These are phyloP conservation scores for Yueomyces sp. DNA, from an alignment of 1,139 yeast genomes.

Conservation along the genomic window DNA sequence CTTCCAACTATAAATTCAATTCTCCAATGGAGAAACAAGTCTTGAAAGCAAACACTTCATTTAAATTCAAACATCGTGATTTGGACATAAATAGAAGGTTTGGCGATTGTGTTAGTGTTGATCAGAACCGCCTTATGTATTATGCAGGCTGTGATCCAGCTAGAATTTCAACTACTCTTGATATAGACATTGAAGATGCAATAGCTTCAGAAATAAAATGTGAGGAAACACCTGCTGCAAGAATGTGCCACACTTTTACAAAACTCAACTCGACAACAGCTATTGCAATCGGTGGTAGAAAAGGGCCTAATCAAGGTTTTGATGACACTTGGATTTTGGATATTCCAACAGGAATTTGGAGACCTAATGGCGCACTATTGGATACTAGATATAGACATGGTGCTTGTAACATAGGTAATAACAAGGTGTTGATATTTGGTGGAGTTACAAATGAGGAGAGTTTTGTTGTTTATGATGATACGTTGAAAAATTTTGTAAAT, in stretches of 20 bases:
- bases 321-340: slow-evolving; percentile 30
- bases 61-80: slow-evolving; percentile 2
- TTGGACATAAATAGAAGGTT: slow-evolving; percentile 32
- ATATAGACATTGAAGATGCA: slow-evolving; percentile 6
- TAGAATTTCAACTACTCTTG: slow-evolving; percentile 11
- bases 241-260: slow-evolving; percentile 53
- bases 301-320: slow-evolving; percentile 40
- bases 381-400: slow-evolving; percentile 43
- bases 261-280: slow-evolving; percentile 19
- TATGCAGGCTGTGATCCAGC: slow-evolving; percentile 32
- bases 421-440: slow-evolving; percentile 40
- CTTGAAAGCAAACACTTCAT: neutral
- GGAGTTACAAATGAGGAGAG: slow-evolving; percentile 27
- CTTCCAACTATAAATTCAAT: slow-evolving; percentile 4
- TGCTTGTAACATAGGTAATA: slow-evolving; percentile 26
- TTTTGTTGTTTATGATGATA: slow-evolving; percentile 13
- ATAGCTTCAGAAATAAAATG: slow-evolving; percentile 3
- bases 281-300: slow-evolving; percentile 58
- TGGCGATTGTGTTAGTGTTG: slow-evolving; percentile 22
- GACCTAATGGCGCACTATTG: slow-evolving; percentile 27
- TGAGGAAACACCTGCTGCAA: slow-evolving; percentile 22
- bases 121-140: slow-evolving; percentile 1
- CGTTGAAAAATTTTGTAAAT: slow-evolving; percentile 1
- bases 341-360: slow-evolving; percentile 25
- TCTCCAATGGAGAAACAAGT: neutral